Base-by-base conservation (phyloP, 768 basidiomycete genomes). In the Phylloporus sp. region DNA sequence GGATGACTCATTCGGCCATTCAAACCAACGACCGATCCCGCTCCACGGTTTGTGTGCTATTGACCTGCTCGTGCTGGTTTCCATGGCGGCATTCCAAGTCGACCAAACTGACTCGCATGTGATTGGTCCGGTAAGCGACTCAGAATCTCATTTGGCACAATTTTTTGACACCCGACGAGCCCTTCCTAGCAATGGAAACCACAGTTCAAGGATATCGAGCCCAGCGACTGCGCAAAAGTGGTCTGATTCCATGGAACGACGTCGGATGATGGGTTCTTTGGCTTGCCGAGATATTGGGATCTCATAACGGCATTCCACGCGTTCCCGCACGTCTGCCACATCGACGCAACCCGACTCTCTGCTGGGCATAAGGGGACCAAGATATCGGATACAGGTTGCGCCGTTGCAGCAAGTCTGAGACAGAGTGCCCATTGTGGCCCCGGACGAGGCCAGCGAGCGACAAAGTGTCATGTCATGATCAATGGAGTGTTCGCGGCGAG, bases 51-150 rank as follows among this genome's bases (percentile, higher is more conserved):
- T 23, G 47, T 27, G 20, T 24, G 36, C 7, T 9, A 41, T 40
- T 38, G 29, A 38, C 28, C 40, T 4, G 20, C 18, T 4, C 15
- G n/a, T 46, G 41, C 20, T 41, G 37, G 62, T 62, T 51, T 49
- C 59, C 47, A 61, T 50, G 53, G 6, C 38, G 36, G 45, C 29
- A 26, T 21, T 33, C 33, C 37, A 24, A 40, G 21, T 27, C 23
- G 48, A 32, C 23, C 27, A 21, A 41, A 36, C 20, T 14, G 17
- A 31, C 18, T 9, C 6, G 36, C 39, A 44, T 23, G 20, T 11
- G 5, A 35, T 20, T 6, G n/a, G 26, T 38, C 26, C 23, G 29
- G n/a, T n/a, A n/a, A 21, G 22, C 22, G 4, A 24, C n/a, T 27
- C 21, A 22, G 11, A 10, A 32, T 33, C 9, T n/a, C 8, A 20